Conservation (phyloP, 192 early-diverging fungal genomes). For the Allomyces macrogynus region DNA sequence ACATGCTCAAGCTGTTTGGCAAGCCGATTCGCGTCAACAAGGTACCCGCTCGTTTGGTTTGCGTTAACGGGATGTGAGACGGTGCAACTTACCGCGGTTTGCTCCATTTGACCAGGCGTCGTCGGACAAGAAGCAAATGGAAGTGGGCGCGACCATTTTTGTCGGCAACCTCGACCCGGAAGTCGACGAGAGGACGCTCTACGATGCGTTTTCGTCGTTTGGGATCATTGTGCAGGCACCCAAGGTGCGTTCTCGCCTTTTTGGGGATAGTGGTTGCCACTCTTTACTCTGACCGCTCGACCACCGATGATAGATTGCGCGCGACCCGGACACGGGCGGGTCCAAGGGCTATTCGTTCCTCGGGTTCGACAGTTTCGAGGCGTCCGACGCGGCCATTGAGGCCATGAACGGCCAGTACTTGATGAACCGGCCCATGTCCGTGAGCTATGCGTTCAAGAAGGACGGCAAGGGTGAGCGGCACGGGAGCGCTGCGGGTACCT, state of each 20-base stretch:
- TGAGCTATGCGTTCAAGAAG: slow-evolving; percentile 91
- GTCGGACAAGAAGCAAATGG: slow-evolving; percentile 58
- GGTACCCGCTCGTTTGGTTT: slow-evolving; percentile 6
- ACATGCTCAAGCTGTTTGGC: slow-evolving; percentile 85
- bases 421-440: slow-evolving; percentile 78
- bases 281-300: slow-evolving; percentile 7
- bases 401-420: slow-evolving; percentile 96
- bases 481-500: slow-evolving; percentile 70
- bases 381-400: slow-evolving; percentile 89
- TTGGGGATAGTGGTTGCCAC: neutral
- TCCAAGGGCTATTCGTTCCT: slow-evolving; percentile 90
- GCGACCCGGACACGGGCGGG: slow-evolving; percentile 65
- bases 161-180: slow-evolving; percentile 88
- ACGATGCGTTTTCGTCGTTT: slow-evolving; percentile 91
- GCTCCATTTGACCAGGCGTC: slow-evolving; percentile 26
- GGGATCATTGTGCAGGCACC: slow-evolving; percentile 73
- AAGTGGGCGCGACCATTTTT: slow-evolving; percentile 90
- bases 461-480: slow-evolving; percentile 95
- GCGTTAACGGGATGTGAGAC: neutral
- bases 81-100: neutral
- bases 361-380: slow-evolving; percentile 78
- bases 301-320: slow-evolving; percentile 27
- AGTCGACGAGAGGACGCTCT: slow-evolving; percentile 73
- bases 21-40: slow-evolving; percentile 94
- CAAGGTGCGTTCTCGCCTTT: slow-evolving; percentile 18